These are phyloP conservation scores for Talaromyces sp. DNA, from an alignment of 2,329 filamentous ascomycete genomes.

Conservation along the genomic window DNA sequence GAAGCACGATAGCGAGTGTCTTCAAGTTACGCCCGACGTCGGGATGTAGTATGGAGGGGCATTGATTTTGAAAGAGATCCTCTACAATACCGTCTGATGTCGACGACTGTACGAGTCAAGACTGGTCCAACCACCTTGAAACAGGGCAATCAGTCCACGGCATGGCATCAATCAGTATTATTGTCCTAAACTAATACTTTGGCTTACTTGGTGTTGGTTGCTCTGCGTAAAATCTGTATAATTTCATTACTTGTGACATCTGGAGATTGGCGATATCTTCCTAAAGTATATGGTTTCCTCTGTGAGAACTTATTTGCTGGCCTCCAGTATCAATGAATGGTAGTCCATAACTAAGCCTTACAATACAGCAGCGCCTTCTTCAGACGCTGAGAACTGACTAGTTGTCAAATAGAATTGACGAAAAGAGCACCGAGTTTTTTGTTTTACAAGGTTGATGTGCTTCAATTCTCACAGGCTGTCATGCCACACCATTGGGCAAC, in stretches of 20 bases:
- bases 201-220: background rate
- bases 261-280: background rate
- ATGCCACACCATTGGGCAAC: background rate
- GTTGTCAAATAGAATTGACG: background rate
- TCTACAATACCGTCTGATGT: background rate
- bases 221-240: background rate
- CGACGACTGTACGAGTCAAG: background rate
- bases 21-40: background rate
- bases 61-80: background rate
- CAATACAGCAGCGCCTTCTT: background rate
- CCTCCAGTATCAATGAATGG: background rate
- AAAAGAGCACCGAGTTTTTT: background rate
- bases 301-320: background rate
- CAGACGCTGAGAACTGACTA: background rate
- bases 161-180: too few relatives aligned
- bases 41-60: background rate
- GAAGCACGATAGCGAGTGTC: background rate
- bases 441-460: background rate
- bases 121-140: background rate
- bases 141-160: background rate
- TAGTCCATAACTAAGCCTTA: background rate
- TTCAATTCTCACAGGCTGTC: background rate
- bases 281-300: too few relatives aligned
- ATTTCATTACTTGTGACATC: background rate
- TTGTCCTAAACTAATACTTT: background rate